Percentiles rank a stretch among this genome's conserved stretches.
These are phyloP conservation scores for Chamaenerion angustifolium DNA, from an alignment of 345 rosid species.

Conservation along the genomic window DNA sequence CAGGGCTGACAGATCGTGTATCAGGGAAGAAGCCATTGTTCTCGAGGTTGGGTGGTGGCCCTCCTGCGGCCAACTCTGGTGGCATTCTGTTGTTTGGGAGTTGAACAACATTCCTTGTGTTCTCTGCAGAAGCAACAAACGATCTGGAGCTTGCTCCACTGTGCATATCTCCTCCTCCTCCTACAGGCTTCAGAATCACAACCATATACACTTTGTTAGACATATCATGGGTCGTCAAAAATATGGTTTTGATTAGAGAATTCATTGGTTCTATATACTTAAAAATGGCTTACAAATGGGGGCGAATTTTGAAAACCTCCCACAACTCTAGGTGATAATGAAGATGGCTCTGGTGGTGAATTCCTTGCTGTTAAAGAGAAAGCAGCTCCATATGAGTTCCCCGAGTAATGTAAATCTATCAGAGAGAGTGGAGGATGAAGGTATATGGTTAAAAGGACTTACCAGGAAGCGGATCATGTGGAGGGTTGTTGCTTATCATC, in stretches of 20 bases:
- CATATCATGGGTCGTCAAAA: conserved; percentile 2
- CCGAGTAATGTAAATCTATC: neutral
- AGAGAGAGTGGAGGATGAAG: conserved; percentile 8
- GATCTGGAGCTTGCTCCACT: conserved; percentile 29
- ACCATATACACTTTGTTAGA: neutral
- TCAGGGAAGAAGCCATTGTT: conserved; percentile 3
- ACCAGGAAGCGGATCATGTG: conserved; percentile 49
- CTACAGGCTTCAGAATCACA: conserved; percentile 30
- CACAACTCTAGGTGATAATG: conserved; percentile 25
- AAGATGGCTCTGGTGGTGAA: conserved; percentile 32
- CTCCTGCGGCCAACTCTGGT: conserved; percentile 8
- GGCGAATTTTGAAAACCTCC: conserved; percentile 20
- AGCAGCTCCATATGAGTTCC: neutral
- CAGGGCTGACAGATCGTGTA: too few relatives aligned
- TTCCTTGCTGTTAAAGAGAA: conserved; percentile 34
- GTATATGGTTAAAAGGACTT: conserved; percentile 10
- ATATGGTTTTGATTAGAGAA: neutral
- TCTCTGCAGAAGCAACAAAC: conserved; percentile 33
- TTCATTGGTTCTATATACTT: conserved; percentile 1
- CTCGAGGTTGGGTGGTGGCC: conserved; percentile 23
- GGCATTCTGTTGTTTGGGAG: conserved; percentile 4
- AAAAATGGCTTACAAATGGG: conserved; percentile 30
- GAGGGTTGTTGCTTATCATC: conserved; percentile 40
- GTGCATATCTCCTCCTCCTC: conserved; percentile 29
- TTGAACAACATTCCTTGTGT: conserved; percentile 9